These are phyloP conservation scores for Pichia gijzeniarum DNA, from an alignment of 805 yeast species.

Conservation along the genomic window DNA sequence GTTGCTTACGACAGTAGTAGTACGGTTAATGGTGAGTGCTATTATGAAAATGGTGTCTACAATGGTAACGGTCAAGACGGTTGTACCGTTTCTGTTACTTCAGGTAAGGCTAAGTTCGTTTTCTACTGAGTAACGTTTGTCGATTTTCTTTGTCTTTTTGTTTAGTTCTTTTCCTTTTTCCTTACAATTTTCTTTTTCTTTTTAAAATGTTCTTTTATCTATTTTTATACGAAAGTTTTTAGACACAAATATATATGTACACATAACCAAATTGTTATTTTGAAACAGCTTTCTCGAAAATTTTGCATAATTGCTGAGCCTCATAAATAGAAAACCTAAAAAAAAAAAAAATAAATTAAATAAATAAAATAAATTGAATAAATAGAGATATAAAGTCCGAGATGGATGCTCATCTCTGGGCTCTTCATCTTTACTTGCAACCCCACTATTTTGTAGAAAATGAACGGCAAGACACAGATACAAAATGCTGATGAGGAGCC, in stretches of 20 bases:
- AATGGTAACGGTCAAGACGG: constrained; percentile 64
- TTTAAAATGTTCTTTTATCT: not conserved
- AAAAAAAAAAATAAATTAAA: too few relatives aligned
- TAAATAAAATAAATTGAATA: too few relatives aligned
- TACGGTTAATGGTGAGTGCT: constrained; percentile 36
- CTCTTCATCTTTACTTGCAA: too few relatives aligned
- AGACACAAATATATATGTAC: too few relatives aligned
- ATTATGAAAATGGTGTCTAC: constrained; percentile 37
- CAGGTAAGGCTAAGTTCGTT: constrained; percentile 31
- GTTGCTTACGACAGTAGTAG: constrained; percentile 32
- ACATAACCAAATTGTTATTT: too few relatives aligned
- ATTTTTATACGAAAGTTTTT: too few relatives aligned
- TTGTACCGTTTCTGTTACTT: constrained; percentile 56
- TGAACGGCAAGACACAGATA: not conserved
- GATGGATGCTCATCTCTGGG: too few relatives aligned
- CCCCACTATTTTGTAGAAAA: too few relatives aligned
- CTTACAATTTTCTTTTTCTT: not conserved
- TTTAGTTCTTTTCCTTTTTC: not conserved
- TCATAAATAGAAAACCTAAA: too few relatives aligned
- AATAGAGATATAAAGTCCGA: too few relatives aligned
- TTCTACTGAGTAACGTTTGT: constrained; percentile 17
- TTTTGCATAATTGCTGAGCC: too few relatives aligned
- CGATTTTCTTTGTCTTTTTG: not conserved
- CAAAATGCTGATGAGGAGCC: not conserved
- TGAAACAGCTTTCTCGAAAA: too few relatives aligned